These are phyloP conservation scores for Lathyrus oleraceus DNA, from an alignment of 306 rosid genomes.

Conservation along the genomic window DNA sequence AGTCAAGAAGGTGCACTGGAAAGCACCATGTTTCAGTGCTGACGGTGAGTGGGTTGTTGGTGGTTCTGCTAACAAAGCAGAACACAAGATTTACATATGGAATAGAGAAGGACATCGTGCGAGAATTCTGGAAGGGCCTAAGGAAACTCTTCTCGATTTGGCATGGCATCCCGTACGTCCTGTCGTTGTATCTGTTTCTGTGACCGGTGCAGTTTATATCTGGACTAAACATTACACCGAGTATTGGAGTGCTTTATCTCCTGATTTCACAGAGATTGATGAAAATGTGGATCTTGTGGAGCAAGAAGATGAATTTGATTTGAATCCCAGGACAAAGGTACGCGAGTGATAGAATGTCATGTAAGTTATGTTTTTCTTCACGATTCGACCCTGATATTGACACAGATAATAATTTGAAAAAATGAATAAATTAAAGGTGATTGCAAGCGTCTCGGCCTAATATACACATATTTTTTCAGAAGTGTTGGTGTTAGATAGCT, in stretches of 20 bases:
- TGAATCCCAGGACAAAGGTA: slow-evolving; percentile 85
- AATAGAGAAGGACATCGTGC: slow-evolving; percentile 93
- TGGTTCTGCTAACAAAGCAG: slow-evolving; percentile 98
- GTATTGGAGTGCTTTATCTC: slow-evolving; percentile 99
- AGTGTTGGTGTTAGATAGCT: too few species aligned
- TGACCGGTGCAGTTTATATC: slow-evolving; percentile 77
- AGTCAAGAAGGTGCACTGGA: slow-evolving; percentile 91
- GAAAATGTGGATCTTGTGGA: slow-evolving; percentile 92
- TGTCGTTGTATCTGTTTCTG: slow-evolving; percentile 83
- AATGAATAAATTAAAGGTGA: too few species aligned
- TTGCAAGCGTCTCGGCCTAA: too few species aligned
- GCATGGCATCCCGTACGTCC: slow-evolving; percentile 98
- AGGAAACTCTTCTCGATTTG: slow-evolving; percentile 88
- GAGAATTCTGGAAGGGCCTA: slow-evolving; percentile 95
- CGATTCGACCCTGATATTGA: too few species aligned
- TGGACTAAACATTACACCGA: slow-evolving; percentile 98
- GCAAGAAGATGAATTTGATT: slow-evolving; percentile 94
- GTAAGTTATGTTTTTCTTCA: too few species aligned
- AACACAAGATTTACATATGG: slow-evolving; percentile 96
- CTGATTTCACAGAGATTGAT: slow-evolving; percentile 93
- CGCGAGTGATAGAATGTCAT: background rate
- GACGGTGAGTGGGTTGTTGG: slow-evolving; percentile 98
- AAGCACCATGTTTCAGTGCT: slow-evolving; percentile 95
- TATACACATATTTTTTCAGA: too few species aligned
- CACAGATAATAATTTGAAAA: too few species aligned